Evolutionary conservation across 441 rosid genomes (phyloP).

Genomic region (Brassica balearica): DNA sequence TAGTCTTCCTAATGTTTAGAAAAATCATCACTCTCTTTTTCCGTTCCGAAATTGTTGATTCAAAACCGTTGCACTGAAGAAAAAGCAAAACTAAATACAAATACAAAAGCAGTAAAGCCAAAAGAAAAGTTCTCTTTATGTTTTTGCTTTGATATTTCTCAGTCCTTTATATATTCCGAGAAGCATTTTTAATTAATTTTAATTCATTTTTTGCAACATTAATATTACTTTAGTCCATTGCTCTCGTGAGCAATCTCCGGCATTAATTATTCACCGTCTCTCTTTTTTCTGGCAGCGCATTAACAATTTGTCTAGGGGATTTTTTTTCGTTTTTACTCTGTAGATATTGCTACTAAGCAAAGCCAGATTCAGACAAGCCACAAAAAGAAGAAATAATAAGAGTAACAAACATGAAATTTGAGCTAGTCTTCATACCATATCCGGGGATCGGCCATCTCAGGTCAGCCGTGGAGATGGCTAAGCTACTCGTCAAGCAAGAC

Average conservation of each 20-base stretch:
- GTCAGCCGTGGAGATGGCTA: constrained; percentile 48
- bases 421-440: constrained; percentile 38
- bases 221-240: background rate
- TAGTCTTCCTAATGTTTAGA: constrained; percentile 4
- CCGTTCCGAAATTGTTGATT: background rate
- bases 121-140: background rate
- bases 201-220: background rate
- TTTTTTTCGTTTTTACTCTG: background rate
- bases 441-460: constrained; percentile 51
- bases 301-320: background rate
- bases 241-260: background rate
- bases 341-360: background rate
- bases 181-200: background rate
- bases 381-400: background rate
- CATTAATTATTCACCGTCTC: background rate
- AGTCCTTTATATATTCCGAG: background rate
- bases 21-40: background rate
- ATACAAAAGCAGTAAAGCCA: background rate
- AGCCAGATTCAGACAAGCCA: background rate
- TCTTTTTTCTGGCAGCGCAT: background rate
- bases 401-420: constrained; percentile 4
- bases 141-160: background rate
- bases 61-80: background rate
- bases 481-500: constrained; percentile 42
- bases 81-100: background rate